phyloP scores from a whole-genome alignment of 2,329 filamentous ascomycete species.

The Penicillium expansum region DNA sequence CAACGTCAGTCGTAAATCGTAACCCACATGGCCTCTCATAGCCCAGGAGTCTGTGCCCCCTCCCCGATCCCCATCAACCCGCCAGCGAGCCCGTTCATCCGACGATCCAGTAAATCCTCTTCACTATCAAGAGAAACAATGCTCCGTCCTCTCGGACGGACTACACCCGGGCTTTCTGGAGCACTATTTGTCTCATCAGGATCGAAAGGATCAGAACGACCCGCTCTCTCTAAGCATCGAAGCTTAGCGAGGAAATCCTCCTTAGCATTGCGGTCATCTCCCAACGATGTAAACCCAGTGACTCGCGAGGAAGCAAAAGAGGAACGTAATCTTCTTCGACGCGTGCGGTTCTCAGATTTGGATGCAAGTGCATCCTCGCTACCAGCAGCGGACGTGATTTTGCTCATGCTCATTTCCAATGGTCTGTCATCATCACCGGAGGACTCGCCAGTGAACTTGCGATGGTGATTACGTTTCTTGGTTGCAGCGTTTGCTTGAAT shows the following conservation, averaged over 20 bases:
- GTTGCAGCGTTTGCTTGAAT: slow-evolving; percentile 11
- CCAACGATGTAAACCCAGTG: slow-evolving; percentile 12
- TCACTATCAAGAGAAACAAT: slow-evolving; percentile 55
- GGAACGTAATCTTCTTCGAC: slow-evolving; percentile 17
- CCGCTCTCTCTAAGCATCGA: slow-evolving; percentile 15
- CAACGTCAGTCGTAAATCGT: slow-evolving; percentile 7
- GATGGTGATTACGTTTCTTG: slow-evolving; percentile 44
- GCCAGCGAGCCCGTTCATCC: slow-evolving; percentile 56
- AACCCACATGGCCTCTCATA: slow-evolving; percentile 15
- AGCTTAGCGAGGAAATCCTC: slow-evolving; percentile 23
- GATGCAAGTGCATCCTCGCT: slow-evolving; percentile 13
- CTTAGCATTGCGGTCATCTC: slow-evolving; percentile 7
- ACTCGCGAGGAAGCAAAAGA: slow-evolving; percentile 19
- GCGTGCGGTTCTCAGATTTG: slow-evolving; percentile 6
- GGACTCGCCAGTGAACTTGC: slow-evolving; percentile 54
- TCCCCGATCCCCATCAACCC: slow-evolving; percentile 50
- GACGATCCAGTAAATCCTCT: slow-evolving; percentile 55
- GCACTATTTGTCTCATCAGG: slow-evolving; percentile 21
- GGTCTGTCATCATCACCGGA: slow-evolving; percentile 77
- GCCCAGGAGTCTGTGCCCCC: slow-evolving; percentile 32
- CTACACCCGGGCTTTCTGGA: slow-evolving; percentile 18
- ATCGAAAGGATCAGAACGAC: slow-evolving; percentile 10
- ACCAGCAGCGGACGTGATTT: slow-evolving; percentile 10
- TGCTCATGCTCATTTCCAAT: slow-evolving; percentile 72
- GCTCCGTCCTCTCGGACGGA: slow-evolving; percentile 42